A percentile compares a stretch with the other conserved stretches of the same genome.
Conservation (phyloP, 805 yeast genomes). For the Metschnikowia picachoensis region DNA sequence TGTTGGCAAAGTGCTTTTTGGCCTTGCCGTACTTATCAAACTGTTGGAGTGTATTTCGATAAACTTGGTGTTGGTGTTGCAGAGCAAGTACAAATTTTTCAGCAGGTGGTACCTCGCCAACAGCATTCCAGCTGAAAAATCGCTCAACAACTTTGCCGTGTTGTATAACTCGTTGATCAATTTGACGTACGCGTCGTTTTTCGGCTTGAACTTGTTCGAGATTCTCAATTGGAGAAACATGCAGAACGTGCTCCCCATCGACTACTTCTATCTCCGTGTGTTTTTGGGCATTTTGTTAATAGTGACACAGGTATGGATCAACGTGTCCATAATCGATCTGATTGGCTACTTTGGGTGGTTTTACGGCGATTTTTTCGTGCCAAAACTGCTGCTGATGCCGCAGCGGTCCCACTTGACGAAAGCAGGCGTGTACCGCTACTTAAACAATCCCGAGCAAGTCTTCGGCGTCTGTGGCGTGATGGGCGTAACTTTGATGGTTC, state of each 20-base stretch:
- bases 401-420: slow-evolving; percentile 54
- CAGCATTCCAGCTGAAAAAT: slow-evolving; percentile 60
- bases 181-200: slow-evolving; percentile 53
- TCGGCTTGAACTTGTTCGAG: slow-evolving; percentile 35
- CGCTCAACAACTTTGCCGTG: slow-evolving; percentile 71
- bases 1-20: slow-evolving; percentile 25
- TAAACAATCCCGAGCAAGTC: slow-evolving; percentile 78
- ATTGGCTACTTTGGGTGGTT: slow-evolving; percentile 89
- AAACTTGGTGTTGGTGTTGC: slow-evolving; percentile 50
- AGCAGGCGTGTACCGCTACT: slow-evolving; percentile 76
- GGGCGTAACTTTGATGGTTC: slow-evolving; percentile 64
- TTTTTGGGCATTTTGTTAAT: slow-evolving; percentile 57
- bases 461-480: slow-evolving; percentile 76
- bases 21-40: slow-evolving; percentile 45
- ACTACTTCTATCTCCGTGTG: slow-evolving; percentile 48
- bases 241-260: slow-evolving; percentile 15
- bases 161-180: slow-evolving; percentile 50
- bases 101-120: slow-evolving; percentile 61
- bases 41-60: slow-evolving; percentile 48
- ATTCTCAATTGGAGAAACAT: slow-evolving; percentile 15
- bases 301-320: slow-evolving; percentile 64
- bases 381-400: slow-evolving; percentile 36
- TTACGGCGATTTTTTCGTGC: slow-evolving; percentile 78
- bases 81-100: slow-evolving; percentile 58
- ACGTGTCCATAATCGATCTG: slow-evolving; percentile 60